Evolutionary conservation across 192 early-diverging fungal genomes (phyloP).

Genomic region (Chytriomyces confervae): DNA sequence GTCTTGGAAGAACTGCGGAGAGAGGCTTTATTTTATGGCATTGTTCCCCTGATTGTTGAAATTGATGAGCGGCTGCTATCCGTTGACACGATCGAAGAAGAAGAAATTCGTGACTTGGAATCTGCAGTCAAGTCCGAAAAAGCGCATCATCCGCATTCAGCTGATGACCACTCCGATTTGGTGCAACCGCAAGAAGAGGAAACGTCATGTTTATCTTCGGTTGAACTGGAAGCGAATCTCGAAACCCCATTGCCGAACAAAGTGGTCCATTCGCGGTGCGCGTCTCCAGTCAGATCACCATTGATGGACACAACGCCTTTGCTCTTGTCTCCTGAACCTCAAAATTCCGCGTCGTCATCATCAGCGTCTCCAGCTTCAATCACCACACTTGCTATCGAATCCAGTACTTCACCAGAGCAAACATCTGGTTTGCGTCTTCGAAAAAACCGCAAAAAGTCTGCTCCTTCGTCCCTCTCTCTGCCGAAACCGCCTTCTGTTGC

Average conservation of each 20-base stretch:
- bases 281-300: neutral
- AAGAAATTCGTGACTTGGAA: slow-evolving; percentile 21
- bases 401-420: neutral
- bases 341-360: neutral
- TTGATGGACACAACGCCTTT: neutral
- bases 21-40: slow-evolving; percentile 38
- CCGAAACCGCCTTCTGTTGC: neutral
- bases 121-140: no score
- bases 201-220: no score
- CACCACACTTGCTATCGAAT: neutral
- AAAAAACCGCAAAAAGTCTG: neutral
- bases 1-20: slow-evolving; percentile 12
- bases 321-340: slow-evolving; percentile 3
- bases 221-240: no score
- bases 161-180: no score
- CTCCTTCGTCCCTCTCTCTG: neutral
- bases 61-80: slow-evolving; percentile 39
- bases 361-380: neutral
- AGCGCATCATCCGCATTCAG: no score
- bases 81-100: slow-evolving; percentile 33
- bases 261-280: neutral
- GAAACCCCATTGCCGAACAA: no score
- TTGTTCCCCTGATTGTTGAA: slow-evolving; percentile 37
- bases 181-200: no score
- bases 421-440: no score